These are phyloP conservation scores for Dactylis glomerata DNA, from an alignment of 176 grass and related monocot species.

Conservation along the genomic window DNA sequence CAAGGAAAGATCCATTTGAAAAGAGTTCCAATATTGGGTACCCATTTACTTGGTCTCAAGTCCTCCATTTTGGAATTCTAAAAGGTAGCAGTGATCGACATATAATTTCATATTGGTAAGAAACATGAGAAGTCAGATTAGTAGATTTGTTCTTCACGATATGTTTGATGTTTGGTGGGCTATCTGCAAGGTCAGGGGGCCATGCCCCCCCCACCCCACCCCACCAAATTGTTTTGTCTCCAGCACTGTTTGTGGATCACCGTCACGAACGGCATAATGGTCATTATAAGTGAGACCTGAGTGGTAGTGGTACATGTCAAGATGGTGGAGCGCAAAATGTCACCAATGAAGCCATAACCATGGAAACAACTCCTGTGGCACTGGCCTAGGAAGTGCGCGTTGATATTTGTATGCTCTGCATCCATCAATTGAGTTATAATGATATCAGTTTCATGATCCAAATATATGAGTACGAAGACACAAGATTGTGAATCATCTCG, in stretches of 20 bases:
- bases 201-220: background rate
- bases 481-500: background rate
- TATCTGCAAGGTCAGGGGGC: background rate
- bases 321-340: background rate
- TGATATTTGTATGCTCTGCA: background rate
- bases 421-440: background rate
- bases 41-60: background rate
- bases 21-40: background rate
- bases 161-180: background rate
- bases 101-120: background rate
- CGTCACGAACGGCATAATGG: background rate
- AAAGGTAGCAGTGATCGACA: background rate
- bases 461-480: background rate
- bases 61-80: background rate
- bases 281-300: background rate
- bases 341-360: background rate
- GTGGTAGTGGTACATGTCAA: too few species aligned
- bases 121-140: background rate
- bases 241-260: too few species aligned
- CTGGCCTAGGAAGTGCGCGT: background rate
- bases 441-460: background rate
- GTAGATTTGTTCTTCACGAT: background rate
- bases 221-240: background rate
- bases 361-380: background rate
- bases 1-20: background rate